These are phyloP conservation scores for Colletotrichum destructivum DNA, from an alignment of 2,329 filamentous ascomycete species.

Conservation along the genomic window DNA sequence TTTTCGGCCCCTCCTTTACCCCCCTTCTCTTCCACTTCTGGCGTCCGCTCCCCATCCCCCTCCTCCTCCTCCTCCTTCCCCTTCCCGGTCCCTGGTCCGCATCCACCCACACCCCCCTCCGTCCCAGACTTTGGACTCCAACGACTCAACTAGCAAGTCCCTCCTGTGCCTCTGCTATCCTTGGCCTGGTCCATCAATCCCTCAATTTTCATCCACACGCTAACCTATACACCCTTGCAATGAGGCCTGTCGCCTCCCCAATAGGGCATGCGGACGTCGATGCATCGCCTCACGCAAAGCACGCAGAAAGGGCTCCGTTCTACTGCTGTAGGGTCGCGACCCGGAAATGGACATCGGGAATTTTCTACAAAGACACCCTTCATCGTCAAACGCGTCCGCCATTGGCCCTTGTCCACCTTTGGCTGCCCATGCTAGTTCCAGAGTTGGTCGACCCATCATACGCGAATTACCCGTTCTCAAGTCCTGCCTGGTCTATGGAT, in stretches of 20 bases:
- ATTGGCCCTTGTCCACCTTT: slow-evolving; percentile 31
- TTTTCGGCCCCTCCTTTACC: neutral
- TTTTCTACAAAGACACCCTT: slow-evolving; percentile 38
- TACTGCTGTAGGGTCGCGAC: slow-evolving; percentile 1
- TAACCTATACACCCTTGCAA: slow-evolving; percentile 20
- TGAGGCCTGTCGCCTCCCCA: slow-evolving; percentile 32
- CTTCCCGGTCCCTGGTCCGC: slow-evolving; percentile 27
- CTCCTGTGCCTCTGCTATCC: slow-evolving; percentile 28
- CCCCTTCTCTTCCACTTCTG: too few relatives aligned
- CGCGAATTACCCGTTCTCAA: slow-evolving; percentile 37
- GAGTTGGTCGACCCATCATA: slow-evolving; percentile 34
- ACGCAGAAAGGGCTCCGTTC: slow-evolving; percentile 16
- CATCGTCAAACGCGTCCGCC: slow-evolving; percentile 2
- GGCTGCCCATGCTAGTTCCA: slow-evolving; percentile 36
- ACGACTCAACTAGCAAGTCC: neutral
- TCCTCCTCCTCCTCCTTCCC: slow-evolving; percentile 5
- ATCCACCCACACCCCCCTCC: slow-evolving; percentile 18
- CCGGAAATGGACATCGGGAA: slow-evolving; percentile 21
- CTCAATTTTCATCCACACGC: slow-evolving; percentile 18
- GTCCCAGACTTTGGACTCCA: slow-evolving; percentile 16
- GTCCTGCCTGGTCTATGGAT: slow-evolving; percentile 38
- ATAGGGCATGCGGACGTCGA: slow-evolving; percentile 30
- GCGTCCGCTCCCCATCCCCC: neutral
- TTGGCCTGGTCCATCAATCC: slow-evolving; percentile 25
- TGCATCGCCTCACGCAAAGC: slow-evolving; percentile 38